Evolutionary conservation across 176 grass and related monocot species (phyloP).

Genomic region (Carex pumila): DNA sequence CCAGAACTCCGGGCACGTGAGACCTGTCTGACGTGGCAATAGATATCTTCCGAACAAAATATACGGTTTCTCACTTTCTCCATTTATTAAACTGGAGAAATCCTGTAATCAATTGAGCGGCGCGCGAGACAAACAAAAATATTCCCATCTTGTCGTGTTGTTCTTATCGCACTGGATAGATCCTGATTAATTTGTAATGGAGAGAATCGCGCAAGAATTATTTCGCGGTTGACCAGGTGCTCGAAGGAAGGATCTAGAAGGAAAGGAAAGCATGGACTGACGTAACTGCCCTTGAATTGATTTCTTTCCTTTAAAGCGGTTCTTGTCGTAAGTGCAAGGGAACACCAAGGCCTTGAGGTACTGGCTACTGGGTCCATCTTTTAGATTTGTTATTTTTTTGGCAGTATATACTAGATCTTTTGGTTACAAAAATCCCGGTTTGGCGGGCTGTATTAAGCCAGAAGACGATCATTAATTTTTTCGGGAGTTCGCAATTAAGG

Average conservation of each 20-base stretch:
- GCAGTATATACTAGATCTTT: background rate
- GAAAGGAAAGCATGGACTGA: background rate
- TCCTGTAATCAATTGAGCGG: background rate
- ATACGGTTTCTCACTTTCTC: background rate
- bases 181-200: background rate
- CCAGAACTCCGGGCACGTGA: background rate
- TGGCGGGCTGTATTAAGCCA: background rate
- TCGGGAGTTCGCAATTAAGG: background rate
- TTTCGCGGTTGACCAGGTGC: slow-evolving; percentile 7
- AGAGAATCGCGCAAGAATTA: background rate
- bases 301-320: background rate
- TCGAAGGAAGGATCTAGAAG: slow-evolving; percentile 16
- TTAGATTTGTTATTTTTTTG: background rate
- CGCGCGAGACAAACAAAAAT: background rate
- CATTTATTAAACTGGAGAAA: background rate
- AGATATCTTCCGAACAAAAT: background rate
- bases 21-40: background rate
- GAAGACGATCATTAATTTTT: background rate
- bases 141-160: background rate
- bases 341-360: background rate
- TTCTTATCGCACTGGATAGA: background rate
- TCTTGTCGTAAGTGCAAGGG: background rate
- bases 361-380: background rate
- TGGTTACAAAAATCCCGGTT: background rate
- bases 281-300: slow-evolving; percentile 8